Base-by-base conservation (phyloP, 1,284 basidiomycete species). In the Ceratobasidium sp. region DNA sequence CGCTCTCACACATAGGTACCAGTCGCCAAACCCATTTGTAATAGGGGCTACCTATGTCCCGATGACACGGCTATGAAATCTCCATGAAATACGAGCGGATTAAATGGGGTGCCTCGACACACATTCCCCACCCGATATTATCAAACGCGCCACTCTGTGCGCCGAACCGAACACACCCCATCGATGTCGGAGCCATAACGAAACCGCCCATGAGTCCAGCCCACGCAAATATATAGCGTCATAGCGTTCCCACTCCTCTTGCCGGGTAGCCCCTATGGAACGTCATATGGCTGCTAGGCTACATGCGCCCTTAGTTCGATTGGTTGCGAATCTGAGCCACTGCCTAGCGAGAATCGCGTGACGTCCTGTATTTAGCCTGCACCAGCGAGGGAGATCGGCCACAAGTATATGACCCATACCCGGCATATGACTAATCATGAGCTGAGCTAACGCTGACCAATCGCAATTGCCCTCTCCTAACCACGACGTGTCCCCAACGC, bases 401-500 rank as follows among this genome's bases (percentile, higher is more conserved):
- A 55, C 5, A 55, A 55, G 21, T 18, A 26, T 26, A 26, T 55
- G n/a, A 8, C 6, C 30, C 57, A 2, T 12, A 10, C 28, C 16
- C 34, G 21, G 14, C 23, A 45, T 18, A 39, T 55, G 52, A 55
- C 52, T 14, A 30, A 55, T 55, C 52, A 30, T 32, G 4, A 12
- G 30, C 26, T 55, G 14, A 55, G 9, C 52, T 55, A 55, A 55
- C 28, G 32, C 65, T 67, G 64, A 67, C 64, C 48, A 67, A 67
- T 69, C 39, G 14, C 65, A 58, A 26, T 45, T 43, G 39, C 65
- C 65, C 64, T 67, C 52, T 55, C 50, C 64, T 41, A n/a, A 55
- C 52, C 65, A 57, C 65, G 53, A 69, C 65, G 65, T 69, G 65
- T 69, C 65, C n/a, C 69, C 32, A 23, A 48, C 58, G 36, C 36